These are phyloP conservation scores for Debaryomyces psychrophilus DNA, from an alignment of 1,139 yeast species.

Conservation along the genomic window DNA sequence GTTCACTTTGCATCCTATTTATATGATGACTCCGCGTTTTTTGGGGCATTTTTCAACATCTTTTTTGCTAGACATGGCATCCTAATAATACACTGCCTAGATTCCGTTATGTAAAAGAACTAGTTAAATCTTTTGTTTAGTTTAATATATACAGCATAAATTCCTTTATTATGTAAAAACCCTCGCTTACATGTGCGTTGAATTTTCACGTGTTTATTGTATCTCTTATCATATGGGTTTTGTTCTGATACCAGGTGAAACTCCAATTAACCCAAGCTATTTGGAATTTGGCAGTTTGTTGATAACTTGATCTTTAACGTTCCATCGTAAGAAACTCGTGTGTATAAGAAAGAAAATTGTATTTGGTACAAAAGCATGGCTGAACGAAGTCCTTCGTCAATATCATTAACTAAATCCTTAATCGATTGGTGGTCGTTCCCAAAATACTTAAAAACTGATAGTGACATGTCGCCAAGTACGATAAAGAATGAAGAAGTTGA, in stretches of 20 bases:
- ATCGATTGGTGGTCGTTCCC: slow-evolving; percentile 47
- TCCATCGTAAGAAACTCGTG: not conserved
- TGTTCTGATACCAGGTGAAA: not conserved
- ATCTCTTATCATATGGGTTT: slow-evolving; percentile 3
- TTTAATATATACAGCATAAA: not conserved
- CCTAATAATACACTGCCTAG: not conserved
- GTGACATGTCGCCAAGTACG: slow-evolving; percentile 7
- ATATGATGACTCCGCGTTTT: not conserved
- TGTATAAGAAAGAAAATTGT: too few relatives aligned
- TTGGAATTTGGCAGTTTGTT: not conserved
- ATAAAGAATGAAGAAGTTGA: slow-evolving; percentile 3
- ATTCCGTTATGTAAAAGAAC: not conserved
- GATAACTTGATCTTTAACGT: not conserved
- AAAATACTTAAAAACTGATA: slow-evolving; percentile 22
- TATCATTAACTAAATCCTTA: slow-evolving; percentile 33
- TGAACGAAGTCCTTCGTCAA: slow-evolving; percentile 19
- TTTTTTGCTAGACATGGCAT: not conserved
- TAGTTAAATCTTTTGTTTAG: not conserved
- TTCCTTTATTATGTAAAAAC: not conserved
- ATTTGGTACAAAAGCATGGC: not conserved
- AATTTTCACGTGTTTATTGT: slow-evolving; percentile 3
- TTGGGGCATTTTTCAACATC: not conserved
- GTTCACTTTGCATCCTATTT: not conserved
- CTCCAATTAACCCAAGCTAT: not conserved
- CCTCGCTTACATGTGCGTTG: not conserved